Evolutionary conservation across 1,139 yeast species (phyloP), one percentile per base, ranked within the genome.

Genomic region (Entelexis paramagnoliae): DNA sequence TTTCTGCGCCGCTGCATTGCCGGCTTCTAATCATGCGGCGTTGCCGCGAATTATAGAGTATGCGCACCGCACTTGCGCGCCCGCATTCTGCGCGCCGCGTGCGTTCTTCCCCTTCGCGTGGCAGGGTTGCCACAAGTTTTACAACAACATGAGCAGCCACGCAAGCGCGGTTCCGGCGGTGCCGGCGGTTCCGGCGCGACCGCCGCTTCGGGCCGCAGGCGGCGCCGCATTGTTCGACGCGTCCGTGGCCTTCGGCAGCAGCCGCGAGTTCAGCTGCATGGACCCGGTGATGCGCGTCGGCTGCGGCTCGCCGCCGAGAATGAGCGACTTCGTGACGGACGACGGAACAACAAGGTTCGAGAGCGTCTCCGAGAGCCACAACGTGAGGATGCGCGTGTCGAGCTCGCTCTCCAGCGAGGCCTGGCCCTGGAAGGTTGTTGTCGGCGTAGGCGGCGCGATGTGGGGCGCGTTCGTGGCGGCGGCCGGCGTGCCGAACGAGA

Each of bases 401-500:
- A 39, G 32, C 7, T 6, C 14, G 7, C 32, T n/a, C 32, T n/a
- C 42, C 13, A 22, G 4, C 11, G 32, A 24, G 17, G 14, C 5
- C 13, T 16, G 32, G 42, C 30, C 30, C n/a, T 34, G 11, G 26
- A 20, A 29, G 3, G 33, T 41, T 16, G 45, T 13, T 29, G 45
- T 28, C 5, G 45, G 35, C 29, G 24, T 5, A 5, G 17, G 29
- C 14, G 46, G 36, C 29, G 19, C 6, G 13, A 42, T 8, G n/a
- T 8, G 4, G 9, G 46, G 13, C 3, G 28, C 28, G 7, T 11
- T 16, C 4, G 46, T 42, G 28, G 46, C 29, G 29, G 36, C 46
- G n/a, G 19, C 52, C 10, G 46, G 38, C 20, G 4, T 20, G 13
- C 46, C 58, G 28, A 55, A 51, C 17, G 48, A 28, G 26, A 55